phyloP scores from a whole-genome alignment of 345 rosid species.

The Hirschfeldia incana region DNA sequence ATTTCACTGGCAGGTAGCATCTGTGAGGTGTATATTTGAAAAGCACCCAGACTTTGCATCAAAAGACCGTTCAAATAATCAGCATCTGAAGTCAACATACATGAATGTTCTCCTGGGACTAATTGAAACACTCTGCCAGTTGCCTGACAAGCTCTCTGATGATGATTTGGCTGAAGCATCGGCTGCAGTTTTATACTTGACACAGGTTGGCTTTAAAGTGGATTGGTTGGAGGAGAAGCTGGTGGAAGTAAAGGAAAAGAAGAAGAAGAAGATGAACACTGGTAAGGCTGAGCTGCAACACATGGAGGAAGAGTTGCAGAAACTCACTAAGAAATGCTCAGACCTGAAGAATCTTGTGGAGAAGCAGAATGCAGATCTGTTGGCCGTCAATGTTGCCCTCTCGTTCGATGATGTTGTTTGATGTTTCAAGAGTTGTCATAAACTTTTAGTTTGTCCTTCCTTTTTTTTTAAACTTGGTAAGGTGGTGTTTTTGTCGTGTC shows the following conservation, averaged over 20 bases:
- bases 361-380: background rate
- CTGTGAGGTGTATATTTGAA: background rate
- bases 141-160: background rate
- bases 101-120: background rate
- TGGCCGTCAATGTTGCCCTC: background rate
- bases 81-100: background rate
- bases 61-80: background rate
- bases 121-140: background rate
- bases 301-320: background rate
- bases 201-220: background rate
- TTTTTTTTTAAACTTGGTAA: background rate
- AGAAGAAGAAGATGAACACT: background rate
- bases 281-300: background rate
- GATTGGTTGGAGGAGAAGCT: background rate
- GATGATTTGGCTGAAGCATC: background rate
- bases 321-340: background rate
- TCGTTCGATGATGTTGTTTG: background rate
- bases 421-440: background rate
- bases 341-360: background rate
- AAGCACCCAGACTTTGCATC: background rate
- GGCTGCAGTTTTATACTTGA: background rate
- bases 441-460: background rate
- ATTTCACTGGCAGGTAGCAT: background rate
- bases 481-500: background rate
- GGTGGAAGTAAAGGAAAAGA: background rate